A percentile compares a stretch with the other conserved stretches of the same genome.
Evolutionary conservation across 2,329 filamentous ascomycete species (phyloP).

Genomic region (Blumeria hordei): DNA sequence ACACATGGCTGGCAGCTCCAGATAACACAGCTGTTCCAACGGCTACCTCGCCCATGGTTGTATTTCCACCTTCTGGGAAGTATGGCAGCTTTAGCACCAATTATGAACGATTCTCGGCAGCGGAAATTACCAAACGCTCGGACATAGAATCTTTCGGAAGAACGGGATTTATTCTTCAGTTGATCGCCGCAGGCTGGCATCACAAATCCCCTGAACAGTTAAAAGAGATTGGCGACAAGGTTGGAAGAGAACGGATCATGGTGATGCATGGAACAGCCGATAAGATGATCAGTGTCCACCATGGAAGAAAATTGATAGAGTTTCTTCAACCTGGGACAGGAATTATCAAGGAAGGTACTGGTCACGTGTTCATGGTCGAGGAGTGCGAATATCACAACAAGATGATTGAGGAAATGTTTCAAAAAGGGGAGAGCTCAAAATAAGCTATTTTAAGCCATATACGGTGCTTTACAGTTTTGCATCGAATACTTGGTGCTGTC

Average conservation of each 20-base stretch:
- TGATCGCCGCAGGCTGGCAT: conserved; percentile 59
- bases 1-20: conserved; percentile 33
- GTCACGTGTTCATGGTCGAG: conserved; percentile 56
- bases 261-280: conserved; percentile 57
- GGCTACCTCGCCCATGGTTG: conserved; percentile 17
- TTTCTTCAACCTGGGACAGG: conserved; percentile 36
- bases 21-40: conserved; percentile 32
- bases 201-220: conserved; percentile 47
- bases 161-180: conserved; percentile 50
- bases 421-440: conserved; percentile 7
- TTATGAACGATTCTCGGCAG: conserved; percentile 60
- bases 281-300: conserved; percentile 50
- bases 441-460: no score
- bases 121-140: conserved; percentile 48
- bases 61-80: conserved; percentile 14
- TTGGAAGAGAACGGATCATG: conserved; percentile 51
- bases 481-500: no score
- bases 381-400: conserved; percentile 42
- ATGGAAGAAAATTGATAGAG: conserved; percentile 43
- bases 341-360: conserved; percentile 42
- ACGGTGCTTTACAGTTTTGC: no score
- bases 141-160: conserved; percentile 35
- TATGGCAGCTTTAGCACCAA: conserved; percentile 44
- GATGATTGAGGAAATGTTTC: conserved; percentile 22
- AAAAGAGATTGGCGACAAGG: conserved; percentile 33